Conservation (phyloP, 2,329 filamentous ascomycete genomes). For the Fusarium robinianum region DNA sequence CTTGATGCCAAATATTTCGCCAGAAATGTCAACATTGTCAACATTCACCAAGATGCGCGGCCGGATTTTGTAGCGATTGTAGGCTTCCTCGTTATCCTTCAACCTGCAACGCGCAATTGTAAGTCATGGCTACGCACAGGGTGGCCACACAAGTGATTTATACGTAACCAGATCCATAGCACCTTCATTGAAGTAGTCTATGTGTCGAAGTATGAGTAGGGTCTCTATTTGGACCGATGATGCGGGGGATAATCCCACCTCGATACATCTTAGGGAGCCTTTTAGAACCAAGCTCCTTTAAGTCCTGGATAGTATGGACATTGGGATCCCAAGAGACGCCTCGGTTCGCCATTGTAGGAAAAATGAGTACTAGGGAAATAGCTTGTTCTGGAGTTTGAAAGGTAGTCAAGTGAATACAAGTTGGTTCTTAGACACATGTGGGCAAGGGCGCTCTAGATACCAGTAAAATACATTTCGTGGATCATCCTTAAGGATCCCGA, state of each 20-base stretch:
- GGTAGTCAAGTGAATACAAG: too few relatives aligned
- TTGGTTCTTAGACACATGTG: too few relatives aligned
- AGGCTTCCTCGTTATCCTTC: conserved; percentile 58
- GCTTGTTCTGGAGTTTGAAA: too few relatives aligned
- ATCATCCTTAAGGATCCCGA: not conserved
- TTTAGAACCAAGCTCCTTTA: conserved; percentile 23
- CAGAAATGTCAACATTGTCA: conserved; percentile 25
- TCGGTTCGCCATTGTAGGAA: conserved; percentile 24
- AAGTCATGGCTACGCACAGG: not conserved
- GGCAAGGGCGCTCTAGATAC: too few relatives aligned
- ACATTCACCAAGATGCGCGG: conserved; percentile 40
- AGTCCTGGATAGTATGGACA: conserved; percentile 26
- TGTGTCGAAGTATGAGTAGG: conserved; percentile 5
- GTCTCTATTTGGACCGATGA: not conserved
- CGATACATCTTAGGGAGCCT: conserved; percentile 29
- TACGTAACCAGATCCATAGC: conserved; percentile 51
- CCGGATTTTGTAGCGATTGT: conserved; percentile 53
- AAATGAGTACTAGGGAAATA: too few relatives aligned
- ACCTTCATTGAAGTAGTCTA: conserved; percentile 62
- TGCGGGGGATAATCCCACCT: conserved; percentile 5
- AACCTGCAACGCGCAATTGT: conserved; percentile 44
- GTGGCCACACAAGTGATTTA: not conserved
- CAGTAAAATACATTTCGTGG: conserved; percentile 4
- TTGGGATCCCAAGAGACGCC: conserved; percentile 22
- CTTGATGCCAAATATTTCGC: conserved; percentile 35